These are phyloP conservation scores for Coemansia guatemalensis DNA, from an alignment of 192 early-diverging fungal genomes.

Conservation along the genomic window DNA sequence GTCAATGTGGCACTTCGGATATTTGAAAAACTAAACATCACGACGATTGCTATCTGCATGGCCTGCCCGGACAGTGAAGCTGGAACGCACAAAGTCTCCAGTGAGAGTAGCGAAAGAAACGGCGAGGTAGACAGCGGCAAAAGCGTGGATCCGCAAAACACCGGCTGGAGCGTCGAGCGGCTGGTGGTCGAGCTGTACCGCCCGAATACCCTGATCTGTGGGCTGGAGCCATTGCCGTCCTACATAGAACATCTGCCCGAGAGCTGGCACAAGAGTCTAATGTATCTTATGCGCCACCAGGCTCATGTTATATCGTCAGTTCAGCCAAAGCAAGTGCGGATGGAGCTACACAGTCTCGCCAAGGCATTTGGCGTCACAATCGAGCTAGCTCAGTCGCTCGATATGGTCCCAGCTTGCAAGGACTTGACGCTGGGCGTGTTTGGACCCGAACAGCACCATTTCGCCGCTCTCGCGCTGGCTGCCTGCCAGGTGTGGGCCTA, in stretches of 20 bases:
- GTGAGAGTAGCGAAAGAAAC: neutral
- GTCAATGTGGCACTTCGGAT: conserved; percentile 34
- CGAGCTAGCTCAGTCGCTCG: conserved; percentile 31
- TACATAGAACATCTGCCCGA: conserved; percentile 30
- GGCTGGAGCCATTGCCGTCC: conserved; percentile 36
- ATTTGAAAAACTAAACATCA: conserved; percentile 30
- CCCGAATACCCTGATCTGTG: conserved; percentile 34
- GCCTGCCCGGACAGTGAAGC: neutral
- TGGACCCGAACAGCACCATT: conserved; percentile 34
- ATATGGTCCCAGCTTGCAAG: conserved; percentile 16
- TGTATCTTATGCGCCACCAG: conserved; percentile 29
- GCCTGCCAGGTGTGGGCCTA: conserved; percentile 42
- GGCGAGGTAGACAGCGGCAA: neutral
- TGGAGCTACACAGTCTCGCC: conserved; percentile 36
- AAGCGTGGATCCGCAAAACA: neutral
- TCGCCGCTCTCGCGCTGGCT: conserved; percentile 38
- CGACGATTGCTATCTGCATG: conserved; percentile 22
- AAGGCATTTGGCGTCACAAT: conserved; percentile 29
- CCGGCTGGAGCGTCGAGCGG: conserved; percentile 19
- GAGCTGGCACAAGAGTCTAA: conserved; percentile 30
- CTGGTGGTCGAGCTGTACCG: conserved; percentile 26
- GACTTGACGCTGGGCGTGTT: conserved; percentile 33
- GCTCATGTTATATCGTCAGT: conserved; percentile 32
- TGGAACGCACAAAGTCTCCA: neutral
- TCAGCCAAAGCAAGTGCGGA: conserved; percentile 39